Conservation (phyloP, 1,284 basidiomycete species). For the Xanthoconium separans region DNA sequence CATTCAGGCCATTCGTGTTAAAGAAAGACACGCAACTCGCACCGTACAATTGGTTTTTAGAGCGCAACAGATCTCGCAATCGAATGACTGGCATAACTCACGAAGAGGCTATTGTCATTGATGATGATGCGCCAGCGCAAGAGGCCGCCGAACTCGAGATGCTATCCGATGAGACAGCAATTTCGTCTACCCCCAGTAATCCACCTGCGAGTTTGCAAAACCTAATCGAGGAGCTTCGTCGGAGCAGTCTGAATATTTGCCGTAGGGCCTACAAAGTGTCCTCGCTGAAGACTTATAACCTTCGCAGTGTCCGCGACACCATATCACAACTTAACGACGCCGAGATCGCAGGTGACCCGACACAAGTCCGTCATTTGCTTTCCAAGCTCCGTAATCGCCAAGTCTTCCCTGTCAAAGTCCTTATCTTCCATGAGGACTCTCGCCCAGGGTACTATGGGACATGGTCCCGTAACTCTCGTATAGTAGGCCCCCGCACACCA, state of each 20-base stretch:
- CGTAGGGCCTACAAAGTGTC: constrained; percentile 9
- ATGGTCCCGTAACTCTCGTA: constrained; percentile 73
- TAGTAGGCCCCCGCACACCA: constrained; percentile 74
- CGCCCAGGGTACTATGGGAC: constrained; percentile 87
- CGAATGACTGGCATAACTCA: constrained; percentile 25
- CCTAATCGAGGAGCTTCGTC: constrained; percentile 16
- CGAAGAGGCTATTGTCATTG: constrained; percentile 54
- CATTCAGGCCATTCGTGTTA: constrained; percentile 75
- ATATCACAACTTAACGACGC: constrained; percentile 70
- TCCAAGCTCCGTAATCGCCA: constrained; percentile 55
- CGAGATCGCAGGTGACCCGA: constrained; percentile 68
- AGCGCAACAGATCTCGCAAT: constrained; percentile 29
- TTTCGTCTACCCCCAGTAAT: background rate
- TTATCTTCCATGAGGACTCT: constrained; percentile 74
- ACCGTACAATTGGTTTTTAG: constrained; percentile 66
- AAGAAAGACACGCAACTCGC: constrained; percentile 73
- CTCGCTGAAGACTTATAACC: constrained; percentile 36
- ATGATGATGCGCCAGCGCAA: constrained; percentile 37
- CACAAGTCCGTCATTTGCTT: constrained; percentile 56
- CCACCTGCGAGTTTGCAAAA: constrained; percentile 15
- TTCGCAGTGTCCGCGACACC: constrained; percentile 51
- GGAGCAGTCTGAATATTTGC: constrained; percentile 2
- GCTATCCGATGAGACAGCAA: background rate
- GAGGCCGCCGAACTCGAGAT: constrained; percentile 21
- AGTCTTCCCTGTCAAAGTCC: constrained; percentile 65